These are phyloP conservation scores for Leccinum boreale DNA, from an alignment of 768 basidiomycete genomes.

Conservation along the genomic window DNA sequence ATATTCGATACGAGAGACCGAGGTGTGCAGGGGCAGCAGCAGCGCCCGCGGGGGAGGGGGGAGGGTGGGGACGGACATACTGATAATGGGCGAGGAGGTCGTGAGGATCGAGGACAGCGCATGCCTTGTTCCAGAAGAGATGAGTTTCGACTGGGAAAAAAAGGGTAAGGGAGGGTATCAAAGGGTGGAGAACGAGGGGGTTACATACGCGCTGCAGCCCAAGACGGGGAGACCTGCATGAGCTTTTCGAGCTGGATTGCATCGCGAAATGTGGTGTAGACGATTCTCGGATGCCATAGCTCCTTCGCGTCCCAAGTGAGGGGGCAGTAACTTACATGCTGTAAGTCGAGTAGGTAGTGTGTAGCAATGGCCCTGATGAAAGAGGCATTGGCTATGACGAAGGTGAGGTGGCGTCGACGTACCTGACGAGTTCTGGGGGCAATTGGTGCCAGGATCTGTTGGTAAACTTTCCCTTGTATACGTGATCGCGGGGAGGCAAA, in stretches of 20 bases:
- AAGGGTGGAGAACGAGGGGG: neutral
- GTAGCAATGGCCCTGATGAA: slow-evolving; percentile 35
- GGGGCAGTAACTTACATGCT: slow-evolving; percentile 45
- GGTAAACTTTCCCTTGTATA: slow-evolving; percentile 58
- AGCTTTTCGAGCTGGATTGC: slow-evolving; percentile 56
- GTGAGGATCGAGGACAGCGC: slow-evolving; percentile 57
- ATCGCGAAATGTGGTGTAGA: slow-evolving; percentile 62
- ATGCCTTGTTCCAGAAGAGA: slow-evolving; percentile 67
- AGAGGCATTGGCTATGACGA: neutral
- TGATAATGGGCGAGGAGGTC: slow-evolving; percentile 51
- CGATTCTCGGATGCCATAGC: slow-evolving; percentile 59
- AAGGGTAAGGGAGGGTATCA: slow-evolving; percentile 9
- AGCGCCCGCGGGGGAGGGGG: slow-evolving; percentile 23
- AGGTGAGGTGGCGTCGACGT: slow-evolving; percentile 33
- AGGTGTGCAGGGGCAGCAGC: slow-evolving; percentile 32
- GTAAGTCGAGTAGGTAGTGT: slow-evolving; percentile 50
- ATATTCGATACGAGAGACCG: slow-evolving; percentile 36
- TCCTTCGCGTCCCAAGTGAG: slow-evolving; percentile 46
- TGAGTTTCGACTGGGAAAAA: slow-evolving; percentile 58
- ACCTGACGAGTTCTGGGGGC: slow-evolving; percentile 61
- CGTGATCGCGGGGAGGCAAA: slow-evolving; percentile 25
- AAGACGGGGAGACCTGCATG: slow-evolving; percentile 61
- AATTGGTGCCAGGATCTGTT: slow-evolving; percentile 60
- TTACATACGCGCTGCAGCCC: slow-evolving; percentile 57
- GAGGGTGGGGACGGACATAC: slow-evolving; percentile 40